These are phyloP conservation scores for Trichopus zeylanicus DNA, from an alignment of 116 monocot species.

Conservation along the genomic window DNA sequence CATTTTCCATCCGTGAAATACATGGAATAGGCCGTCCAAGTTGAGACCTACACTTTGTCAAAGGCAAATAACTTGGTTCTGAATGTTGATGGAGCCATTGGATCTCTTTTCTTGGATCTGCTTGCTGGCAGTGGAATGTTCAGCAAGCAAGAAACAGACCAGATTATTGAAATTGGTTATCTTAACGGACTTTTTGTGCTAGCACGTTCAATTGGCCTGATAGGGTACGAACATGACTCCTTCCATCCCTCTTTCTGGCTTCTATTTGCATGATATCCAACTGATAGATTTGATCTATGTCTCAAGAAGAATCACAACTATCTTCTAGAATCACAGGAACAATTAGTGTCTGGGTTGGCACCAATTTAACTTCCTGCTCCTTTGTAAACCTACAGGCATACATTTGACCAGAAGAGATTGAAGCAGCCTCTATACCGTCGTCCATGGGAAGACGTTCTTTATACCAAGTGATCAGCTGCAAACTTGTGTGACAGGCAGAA, in stretches of 20 bases:
- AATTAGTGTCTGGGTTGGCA: too few species aligned
- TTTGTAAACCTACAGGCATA: conserved; percentile 28
- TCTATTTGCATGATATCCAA: too few species aligned
- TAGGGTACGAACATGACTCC: conserved; percentile 34
- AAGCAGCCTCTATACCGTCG: conserved; percentile 99
- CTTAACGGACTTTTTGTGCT: conserved; percentile 94
- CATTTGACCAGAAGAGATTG: conserved; percentile 89
- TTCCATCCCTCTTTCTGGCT: too few species aligned
- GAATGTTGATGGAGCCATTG: too few species aligned
- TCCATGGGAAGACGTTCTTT: conserved; percentile 98
- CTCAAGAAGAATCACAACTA: too few species aligned
- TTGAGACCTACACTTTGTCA: conserved; percentile 85
- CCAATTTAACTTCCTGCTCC: too few species aligned
- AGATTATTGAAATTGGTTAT: conserved; percentile 87
- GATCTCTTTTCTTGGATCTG: too few species aligned
- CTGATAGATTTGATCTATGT: too few species aligned
- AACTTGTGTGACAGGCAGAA: neutral
- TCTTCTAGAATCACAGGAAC: too few species aligned
- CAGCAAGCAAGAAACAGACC: conserved; percentile 87
- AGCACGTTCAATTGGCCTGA: too few species aligned
- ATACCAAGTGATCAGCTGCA: conserved; percentile 60
- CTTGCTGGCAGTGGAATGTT: too few species aligned
- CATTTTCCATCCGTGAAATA: conserved; percentile 95
- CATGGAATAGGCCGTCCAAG: conserved; percentile 97
- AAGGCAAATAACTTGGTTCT: too few species aligned